These are phyloP conservation scores for Candida insectalens DNA, from an alignment of 805 yeast species.

Conservation along the genomic window DNA sequence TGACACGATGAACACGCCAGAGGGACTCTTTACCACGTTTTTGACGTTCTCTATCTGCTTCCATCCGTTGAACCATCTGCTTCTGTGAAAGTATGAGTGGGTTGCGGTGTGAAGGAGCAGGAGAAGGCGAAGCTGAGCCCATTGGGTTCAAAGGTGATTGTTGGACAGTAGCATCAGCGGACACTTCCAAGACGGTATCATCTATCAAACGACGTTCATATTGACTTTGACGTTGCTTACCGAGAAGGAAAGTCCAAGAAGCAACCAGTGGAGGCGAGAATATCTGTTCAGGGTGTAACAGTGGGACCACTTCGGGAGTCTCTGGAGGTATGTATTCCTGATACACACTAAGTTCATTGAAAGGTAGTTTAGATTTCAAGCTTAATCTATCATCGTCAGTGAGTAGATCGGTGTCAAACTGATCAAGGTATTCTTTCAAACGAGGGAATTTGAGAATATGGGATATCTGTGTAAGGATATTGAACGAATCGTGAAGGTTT, in stretches of 20 bases:
- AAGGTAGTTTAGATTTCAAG: conserved; percentile 22
- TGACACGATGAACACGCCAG: conserved; percentile 57
- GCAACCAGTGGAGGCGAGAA: conserved; percentile 8
- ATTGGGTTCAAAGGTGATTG: conserved; percentile 1
- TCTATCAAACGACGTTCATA: conserved; percentile 37
- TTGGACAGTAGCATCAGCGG: conserved; percentile 1
- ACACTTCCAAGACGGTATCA: conserved; percentile 1
- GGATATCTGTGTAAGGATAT: conserved; percentile 19
- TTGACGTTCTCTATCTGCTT: conserved; percentile 86
- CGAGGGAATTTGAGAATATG: conserved; percentile 10
- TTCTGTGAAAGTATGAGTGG: conserved; percentile 18
- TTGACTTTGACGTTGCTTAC: conserved; percentile 39
- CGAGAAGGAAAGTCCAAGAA: conserved; percentile 39
- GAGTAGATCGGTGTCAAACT: conserved; percentile 25
- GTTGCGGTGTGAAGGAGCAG: conserved; percentile 1
- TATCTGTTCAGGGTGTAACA: conserved; percentile 6
- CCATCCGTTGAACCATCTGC: conserved; percentile 72
- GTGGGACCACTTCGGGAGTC: conserved; percentile 2
- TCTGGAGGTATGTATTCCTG: background rate
- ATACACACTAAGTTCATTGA: conserved; percentile 16
- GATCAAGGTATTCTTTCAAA: conserved; percentile 14
- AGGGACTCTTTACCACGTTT: conserved; percentile 73
- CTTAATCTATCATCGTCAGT: conserved; percentile 27
- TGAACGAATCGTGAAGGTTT: conserved; percentile 19
- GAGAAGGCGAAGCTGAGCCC: background rate